Conservation (phyloP, 129 eudicot species). For the Chrysanthemum seticuspe region DNA sequence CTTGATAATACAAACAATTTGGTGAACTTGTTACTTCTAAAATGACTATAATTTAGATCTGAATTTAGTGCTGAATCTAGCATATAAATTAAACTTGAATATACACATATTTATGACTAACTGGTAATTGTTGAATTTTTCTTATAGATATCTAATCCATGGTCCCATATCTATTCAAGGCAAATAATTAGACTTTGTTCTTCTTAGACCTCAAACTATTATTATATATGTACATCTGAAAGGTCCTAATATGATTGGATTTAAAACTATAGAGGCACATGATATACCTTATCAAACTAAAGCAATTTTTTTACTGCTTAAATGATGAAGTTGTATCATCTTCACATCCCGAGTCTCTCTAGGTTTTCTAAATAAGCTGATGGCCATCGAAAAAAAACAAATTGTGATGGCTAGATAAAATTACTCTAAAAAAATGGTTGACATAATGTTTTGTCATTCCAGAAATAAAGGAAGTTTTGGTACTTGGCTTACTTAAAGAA, state of each 20-base stretch:
- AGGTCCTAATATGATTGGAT: not conserved
- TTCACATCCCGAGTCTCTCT: not conserved
- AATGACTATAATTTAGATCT: not conserved
- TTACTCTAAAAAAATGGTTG: constrained; percentile 15
- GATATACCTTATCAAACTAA: constrained; percentile 1
- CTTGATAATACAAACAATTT: not conserved
- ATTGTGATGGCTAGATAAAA: constrained; percentile 1
- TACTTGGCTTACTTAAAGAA: constrained; percentile 11
- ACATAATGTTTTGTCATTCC: not conserved
- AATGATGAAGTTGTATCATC: constrained; percentile 8
- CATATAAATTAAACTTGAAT: not conserved
- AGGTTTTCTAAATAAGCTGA: not conserved
- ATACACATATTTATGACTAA: not conserved
- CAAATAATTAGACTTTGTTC: constrained; percentile 9
- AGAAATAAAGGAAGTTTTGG: constrained; percentile 3
- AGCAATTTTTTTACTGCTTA: not conserved
- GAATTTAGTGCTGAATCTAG: not conserved
- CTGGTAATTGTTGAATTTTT: constrained; percentile 14
- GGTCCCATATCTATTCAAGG: constrained; percentile 3
- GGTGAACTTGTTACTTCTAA: not conserved
- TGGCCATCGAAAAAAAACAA: not conserved
- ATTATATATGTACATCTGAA: not conserved
- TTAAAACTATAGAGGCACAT: not conserved
- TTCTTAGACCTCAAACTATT: not conserved
- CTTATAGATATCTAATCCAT: not conserved